Percentiles rank a stretch among this genome's conserved stretches.
Conservation (phyloP, 2,329 filamentous ascomycete genomes). For the Aspergillus carbonarius region DNA sequence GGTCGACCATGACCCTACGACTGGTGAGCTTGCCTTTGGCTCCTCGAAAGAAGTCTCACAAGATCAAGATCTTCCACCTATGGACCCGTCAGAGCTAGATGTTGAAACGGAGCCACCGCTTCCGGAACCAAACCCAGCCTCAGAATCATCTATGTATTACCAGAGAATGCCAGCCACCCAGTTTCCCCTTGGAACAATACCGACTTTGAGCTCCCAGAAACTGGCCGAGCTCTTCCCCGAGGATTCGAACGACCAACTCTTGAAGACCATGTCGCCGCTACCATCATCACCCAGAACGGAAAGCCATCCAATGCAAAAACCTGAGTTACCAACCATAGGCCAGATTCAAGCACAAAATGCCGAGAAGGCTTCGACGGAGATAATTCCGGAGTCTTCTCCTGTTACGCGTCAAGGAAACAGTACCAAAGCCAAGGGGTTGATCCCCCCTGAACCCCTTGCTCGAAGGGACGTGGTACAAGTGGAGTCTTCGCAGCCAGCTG, state of each 20-base stretch:
- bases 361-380: constrained; percentile 30
- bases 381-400: constrained; percentile 44
- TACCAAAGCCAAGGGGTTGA: constrained; percentile 4
- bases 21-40: constrained; percentile 11
- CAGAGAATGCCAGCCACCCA: constrained; percentile 37
- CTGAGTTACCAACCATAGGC: constrained; percentile 8
- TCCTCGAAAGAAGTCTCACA: constrained; percentile 29
- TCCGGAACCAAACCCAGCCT: constrained; percentile 31
- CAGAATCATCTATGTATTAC: constrained; percentile 40
- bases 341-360: constrained; percentile 17
- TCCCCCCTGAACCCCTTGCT: constrained; percentile 19
- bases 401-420: constrained; percentile 20
- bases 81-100: constrained; percentile 22
- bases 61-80: constrained; percentile 34
- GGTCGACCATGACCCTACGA: neutral
- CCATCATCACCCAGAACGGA: constrained; percentile 9
- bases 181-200: constrained; percentile 38
- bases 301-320: constrained; percentile 1
- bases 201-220: constrained; percentile 36
- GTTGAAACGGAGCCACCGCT: constrained; percentile 22
- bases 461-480: constrained; percentile 38
- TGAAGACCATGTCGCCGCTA: constrained; percentile 4
- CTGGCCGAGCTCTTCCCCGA: constrained; percentile 41
- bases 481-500: constrained; percentile 42
- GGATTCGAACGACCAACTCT: constrained; percentile 20